Base-by-base conservation (phyloP, 768 basidiomycete genomes). In the Lepiota venenata region DNA sequence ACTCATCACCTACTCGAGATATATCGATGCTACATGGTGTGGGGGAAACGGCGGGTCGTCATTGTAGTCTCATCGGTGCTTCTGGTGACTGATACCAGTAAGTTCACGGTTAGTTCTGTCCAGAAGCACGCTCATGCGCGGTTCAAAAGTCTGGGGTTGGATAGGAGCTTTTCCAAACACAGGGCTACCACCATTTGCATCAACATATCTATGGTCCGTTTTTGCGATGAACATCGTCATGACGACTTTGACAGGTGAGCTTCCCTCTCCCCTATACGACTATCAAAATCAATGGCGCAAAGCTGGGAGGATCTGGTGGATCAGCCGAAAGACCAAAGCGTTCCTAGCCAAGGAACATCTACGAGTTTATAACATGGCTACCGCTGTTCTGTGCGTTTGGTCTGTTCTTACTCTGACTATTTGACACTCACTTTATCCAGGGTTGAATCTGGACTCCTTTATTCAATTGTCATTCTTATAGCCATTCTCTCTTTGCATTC, bases 1-100 rank as follows among this genome's bases (percentile, higher is more conserved):
- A 12, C 39, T 48, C 40, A 52, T 14, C 12, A 37, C 45, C 32
- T 32, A n/a, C 27, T 45, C 15, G 8, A 57, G 56, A 52, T 57
- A 32, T 51, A 57, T 50, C 56, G 56, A 25, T 57, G 56, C 44
- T 57, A 50, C 46, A 47, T 52, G 35, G 52, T 57, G 5, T 57
- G 56, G 56, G 56, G 56, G 37, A 57, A 51, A 48, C 56, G 50
- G 3, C 50, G 38, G 18, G n/a, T 57, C 21, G 22, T 57, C 43
- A 50, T 53, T 7, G 39, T 44, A 22, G 48, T 57, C 15, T 44
- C 20, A 45, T 57, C 49, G 25, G 46, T 57, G 16, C 47, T 50
- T 45, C 44, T 57, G 27, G 47, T 51, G 15, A 47, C 51, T 27
- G 56, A 57, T 43, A 47, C 50, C 1, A 47, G 56, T 57, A 25